Conservation (phyloP, 805 yeast species). For the Osmozyma mogii region DNA sequence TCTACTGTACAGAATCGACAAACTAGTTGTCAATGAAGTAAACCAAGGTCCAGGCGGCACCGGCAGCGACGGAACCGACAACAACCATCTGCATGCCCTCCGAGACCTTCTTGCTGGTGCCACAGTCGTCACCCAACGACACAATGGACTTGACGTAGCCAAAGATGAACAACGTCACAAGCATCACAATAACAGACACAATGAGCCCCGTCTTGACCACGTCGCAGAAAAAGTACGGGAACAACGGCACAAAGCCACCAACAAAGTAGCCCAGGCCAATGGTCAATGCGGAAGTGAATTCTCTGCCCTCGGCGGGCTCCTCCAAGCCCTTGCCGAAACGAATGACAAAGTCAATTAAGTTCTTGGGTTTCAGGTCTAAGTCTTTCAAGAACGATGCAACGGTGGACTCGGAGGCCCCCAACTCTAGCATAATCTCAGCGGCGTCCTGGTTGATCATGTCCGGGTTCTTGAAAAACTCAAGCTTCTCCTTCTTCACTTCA, state of each 20-base stretch:
- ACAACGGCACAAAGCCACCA: slow-evolving; percentile 86
- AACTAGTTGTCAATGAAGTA: slow-evolving; percentile 66
- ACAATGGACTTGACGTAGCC: slow-evolving; percentile 81
- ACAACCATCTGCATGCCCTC: slow-evolving; percentile 90
- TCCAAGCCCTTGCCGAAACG: slow-evolving; percentile 89
- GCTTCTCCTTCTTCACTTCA: slow-evolving; percentile 66
- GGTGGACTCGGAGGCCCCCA: slow-evolving; percentile 67
- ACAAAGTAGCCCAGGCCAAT: slow-evolving; percentile 83
- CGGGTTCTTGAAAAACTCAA: slow-evolving; percentile 56
- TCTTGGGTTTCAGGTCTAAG: slow-evolving; percentile 67
- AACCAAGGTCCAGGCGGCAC: slow-evolving; percentile 92
- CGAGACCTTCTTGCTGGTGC: slow-evolving; percentile 47
- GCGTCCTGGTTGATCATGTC: slow-evolving; percentile 67
- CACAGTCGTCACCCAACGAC: slow-evolving; percentile 73
- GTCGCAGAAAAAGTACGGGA: slow-evolving; percentile 81
- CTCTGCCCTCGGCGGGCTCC: slow-evolving; percentile 91
- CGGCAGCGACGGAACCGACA: slow-evolving; percentile 97
- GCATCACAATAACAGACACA: slow-evolving; percentile 73
- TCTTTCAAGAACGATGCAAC: slow-evolving; percentile 68
- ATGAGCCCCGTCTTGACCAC: slow-evolving; percentile 74
- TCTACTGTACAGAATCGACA: too few relatives aligned
- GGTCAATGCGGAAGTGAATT: slow-evolving; percentile 78
- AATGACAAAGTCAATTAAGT: slow-evolving; percentile 79
- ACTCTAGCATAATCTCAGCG: slow-evolving; percentile 71
- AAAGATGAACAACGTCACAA: slow-evolving; percentile 74